Percentiles rank a stretch among this genome's conserved stretches.
Conservation (phyloP, 2,329 filamentous ascomycete species). For the Leptosphaerulina australis region DNA sequence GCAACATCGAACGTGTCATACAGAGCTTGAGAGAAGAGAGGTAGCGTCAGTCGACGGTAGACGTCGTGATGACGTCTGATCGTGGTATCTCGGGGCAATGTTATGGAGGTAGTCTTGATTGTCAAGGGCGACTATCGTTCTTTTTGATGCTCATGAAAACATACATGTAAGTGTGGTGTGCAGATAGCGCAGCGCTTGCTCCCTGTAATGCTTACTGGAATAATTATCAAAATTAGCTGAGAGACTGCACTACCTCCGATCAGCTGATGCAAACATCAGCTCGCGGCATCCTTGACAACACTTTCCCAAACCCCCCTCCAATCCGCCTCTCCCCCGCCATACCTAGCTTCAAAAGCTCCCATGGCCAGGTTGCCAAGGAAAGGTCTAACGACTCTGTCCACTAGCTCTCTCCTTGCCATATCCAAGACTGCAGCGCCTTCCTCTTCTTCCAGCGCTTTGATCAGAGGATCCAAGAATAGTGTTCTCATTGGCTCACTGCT, state of each 20-base stretch:
- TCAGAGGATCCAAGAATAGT: conserved; percentile 53
- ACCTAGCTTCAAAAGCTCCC: conserved; percentile 89
- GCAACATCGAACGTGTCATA: neutral
- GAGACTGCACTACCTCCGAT: no score
- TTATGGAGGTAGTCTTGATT: no score
- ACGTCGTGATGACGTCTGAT: neutral
- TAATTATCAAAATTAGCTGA: no score
- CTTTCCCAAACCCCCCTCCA: conserved; percentile 42
- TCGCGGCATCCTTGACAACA: conserved; percentile 37
- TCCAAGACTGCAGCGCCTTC: conserved; percentile 56
- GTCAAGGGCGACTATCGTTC: no score
- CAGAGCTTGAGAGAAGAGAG: neutral
- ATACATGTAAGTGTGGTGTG: no score
- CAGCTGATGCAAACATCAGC: neutral
- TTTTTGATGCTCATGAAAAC: no score
- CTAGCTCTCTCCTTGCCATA: conserved; percentile 64
- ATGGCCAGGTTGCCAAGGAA: conserved; percentile 95
- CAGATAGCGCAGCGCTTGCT: no score
- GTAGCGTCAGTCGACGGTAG: neutral
- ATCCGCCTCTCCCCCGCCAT: conserved; percentile 70
- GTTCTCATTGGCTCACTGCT: conserved; percentile 36
- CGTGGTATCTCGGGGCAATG: no score
- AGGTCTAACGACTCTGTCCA: conserved; percentile 78
- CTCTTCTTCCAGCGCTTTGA: conserved; percentile 41
- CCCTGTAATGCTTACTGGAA: no score